Evolutionary conservation across 2,329 filamentous ascomycete genomes (phyloP).

Genomic region (Aspergillus sp.): DNA sequence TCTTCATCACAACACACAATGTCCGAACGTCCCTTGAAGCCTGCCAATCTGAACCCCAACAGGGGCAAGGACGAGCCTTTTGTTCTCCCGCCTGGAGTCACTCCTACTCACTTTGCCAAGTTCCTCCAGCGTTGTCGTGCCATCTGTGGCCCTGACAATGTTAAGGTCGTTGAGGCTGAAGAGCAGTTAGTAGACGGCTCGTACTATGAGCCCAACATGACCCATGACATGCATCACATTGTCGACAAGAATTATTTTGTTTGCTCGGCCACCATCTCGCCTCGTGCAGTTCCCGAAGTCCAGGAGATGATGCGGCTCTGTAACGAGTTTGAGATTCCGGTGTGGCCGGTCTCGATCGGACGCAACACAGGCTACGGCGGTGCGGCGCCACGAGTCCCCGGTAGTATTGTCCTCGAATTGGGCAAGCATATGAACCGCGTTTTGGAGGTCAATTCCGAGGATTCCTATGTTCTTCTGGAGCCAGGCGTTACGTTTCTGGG

Average conservation of each 20-base stretch:
- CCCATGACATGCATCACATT: conserved; percentile 35
- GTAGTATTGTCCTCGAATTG: conserved; percentile 41
- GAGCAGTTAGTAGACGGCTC: conserved; percentile 15
- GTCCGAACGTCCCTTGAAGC: too few relatives aligned
- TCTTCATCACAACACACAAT: too few relatives aligned
- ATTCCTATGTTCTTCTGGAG: conserved; percentile 47
- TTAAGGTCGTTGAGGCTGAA: conserved; percentile 12
- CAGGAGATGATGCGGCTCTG: conserved; percentile 12
- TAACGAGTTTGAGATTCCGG: conserved; percentile 25
- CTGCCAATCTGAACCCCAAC: too few relatives aligned
- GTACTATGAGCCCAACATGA: conserved; percentile 28
- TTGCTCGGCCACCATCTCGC: conserved; percentile 33
- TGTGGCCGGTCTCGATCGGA: conserved; percentile 31
- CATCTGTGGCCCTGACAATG: conserved; percentile 11
- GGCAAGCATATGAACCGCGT: conserved; percentile 44
- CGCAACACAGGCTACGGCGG: conserved; percentile 47
- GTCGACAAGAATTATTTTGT: conserved; percentile 39
- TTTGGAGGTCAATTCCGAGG: conserved; percentile 43
- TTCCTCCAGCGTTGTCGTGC: too few relatives aligned
- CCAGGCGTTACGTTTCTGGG: conserved; percentile 49
- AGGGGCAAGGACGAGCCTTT: too few relatives aligned
- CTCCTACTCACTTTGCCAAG: too few relatives aligned
- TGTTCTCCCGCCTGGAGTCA: too few relatives aligned
- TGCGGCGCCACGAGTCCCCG: conserved; percentile 39
- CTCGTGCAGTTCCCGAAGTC: conserved; percentile 8